Evolutionary conservation across 441 rosid species (phyloP), one percentile per base, ranked within the genome.

Genomic region (Adansonia madagascariensis): DNA sequence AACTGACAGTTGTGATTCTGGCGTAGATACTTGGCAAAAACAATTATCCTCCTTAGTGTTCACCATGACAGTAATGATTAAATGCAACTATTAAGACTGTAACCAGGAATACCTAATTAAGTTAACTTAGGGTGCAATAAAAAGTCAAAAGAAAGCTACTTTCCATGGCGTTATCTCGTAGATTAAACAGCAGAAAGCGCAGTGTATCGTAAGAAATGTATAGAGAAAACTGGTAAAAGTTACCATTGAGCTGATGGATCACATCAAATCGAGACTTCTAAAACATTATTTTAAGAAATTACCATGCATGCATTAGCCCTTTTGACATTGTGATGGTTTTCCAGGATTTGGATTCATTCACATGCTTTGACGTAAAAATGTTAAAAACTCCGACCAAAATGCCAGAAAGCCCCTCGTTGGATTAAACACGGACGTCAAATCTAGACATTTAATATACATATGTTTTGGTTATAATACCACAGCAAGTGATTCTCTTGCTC

Each of bases 311-410:
- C 31, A 27, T 53, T 15, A 1, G 17, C 64, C 3, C 49, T n/a
- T 43, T 66, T 66, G 35, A 67, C 71, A 24, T 43, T 67, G 53
- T 43, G 1, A 11, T 66, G 71, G n/a, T 8, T 67, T 67, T 67
- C 49, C 35, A 67, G 73, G 41, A 47, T 49, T 69, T 69, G 57
- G 59, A 68, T 22, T 2, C 72, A 11, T 68, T 67, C 41, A 47
- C 39, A 14, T 20, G 17, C 6, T 5, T 44, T 44, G 8, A 22
- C 22, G 39, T 20, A 2, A 11, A 44, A 53, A 12, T 6, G 14
- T 43, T 65, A 41, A 22, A 41, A 31, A 65, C 12, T 41, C 47
- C n/a, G 52, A 41, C 70, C 27, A 65, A 61, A 11, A 61, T 12
- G 65, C 43, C 43, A 61, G 41, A 61, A 11, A 27, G n/a, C 39